A percentile compares a stretch with the other conserved stretches of the same genome.
These are phyloP conservation scores for Aspergillus costaricaensis DNA, from an alignment of 2,329 filamentous ascomycete genomes.

Conservation along the genomic window DNA sequence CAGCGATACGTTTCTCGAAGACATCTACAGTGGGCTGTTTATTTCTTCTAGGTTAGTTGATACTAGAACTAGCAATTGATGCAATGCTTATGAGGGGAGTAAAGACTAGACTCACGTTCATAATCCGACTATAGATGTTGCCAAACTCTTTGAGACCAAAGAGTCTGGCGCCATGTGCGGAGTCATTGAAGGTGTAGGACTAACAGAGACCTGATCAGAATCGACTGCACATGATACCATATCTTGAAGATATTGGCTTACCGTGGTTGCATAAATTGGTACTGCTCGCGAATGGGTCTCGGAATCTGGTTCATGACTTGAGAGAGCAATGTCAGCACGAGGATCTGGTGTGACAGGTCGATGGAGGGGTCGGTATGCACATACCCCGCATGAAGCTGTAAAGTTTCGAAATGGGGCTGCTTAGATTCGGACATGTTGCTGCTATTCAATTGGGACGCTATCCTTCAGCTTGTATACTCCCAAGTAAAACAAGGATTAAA, in stretches of 20 bases:
- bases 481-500: not conserved
- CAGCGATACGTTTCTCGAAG: constrained; percentile 95
- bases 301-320: constrained; percentile 76
- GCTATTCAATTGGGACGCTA: not conserved
- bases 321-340: not conserved
- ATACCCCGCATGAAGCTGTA: constrained; percentile 83
- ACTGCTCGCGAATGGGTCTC: constrained; percentile 85
- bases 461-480: not conserved
- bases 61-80: not conserved
- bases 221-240: not conserved
- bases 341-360: not conserved
- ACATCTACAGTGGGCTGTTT: constrained; percentile 81
- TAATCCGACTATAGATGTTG: constrained; percentile 97
- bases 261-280: constrained; percentile 93
- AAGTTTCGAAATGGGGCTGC: constrained; percentile 70
- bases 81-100: not conserved
- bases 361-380: constrained; percentile 23
- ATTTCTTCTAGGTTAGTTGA: constrained; percentile 34
- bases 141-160: constrained; percentile 96
- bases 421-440: constrained; percentile 38
- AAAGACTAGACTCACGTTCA: constrained; percentile 67
- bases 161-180: constrained; percentile 87
- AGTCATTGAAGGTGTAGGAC: constrained; percentile 95
- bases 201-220: constrained; percentile 34
- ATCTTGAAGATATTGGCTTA: constrained; percentile 32